A percentile compares a stretch with the other conserved stretches of the same genome.
Conservation (phyloP, 1,284 basidiomycete species). For the Ceraceosorus guamensis region DNA sequence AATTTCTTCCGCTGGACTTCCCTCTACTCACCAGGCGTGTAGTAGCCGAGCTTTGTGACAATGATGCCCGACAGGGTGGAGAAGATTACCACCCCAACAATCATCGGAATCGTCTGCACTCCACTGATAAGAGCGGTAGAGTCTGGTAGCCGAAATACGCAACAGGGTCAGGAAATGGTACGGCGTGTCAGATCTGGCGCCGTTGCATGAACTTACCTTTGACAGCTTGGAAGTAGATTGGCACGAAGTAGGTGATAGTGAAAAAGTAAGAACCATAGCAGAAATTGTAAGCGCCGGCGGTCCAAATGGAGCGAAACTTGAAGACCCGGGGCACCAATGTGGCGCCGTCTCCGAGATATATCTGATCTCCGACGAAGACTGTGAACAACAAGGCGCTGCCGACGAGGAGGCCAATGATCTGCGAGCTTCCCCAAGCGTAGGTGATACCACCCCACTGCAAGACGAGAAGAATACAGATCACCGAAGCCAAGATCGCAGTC, state of each 20-base stretch:
- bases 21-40: too few species aligned
- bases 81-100: slow-evolving; percentile 32
- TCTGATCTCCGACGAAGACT: slow-evolving; percentile 28
- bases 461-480: slow-evolving; percentile 44
- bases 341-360: slow-evolving; percentile 35
- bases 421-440: slow-evolving; percentile 29
- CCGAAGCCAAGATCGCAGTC: slow-evolving; percentile 25
- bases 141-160: too few species aligned
- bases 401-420: slow-evolving; percentile 40
- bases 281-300: slow-evolving; percentile 31
- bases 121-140: slow-evolving; percentile 35
- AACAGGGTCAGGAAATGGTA: too few species aligned
- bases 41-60: slow-evolving; percentile 23
- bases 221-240: slow-evolving; percentile 35
- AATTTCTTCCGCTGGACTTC: too few species aligned
- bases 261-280: slow-evolving; percentile 20
- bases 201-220: too few species aligned
- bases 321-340: slow-evolving; percentile 42
- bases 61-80: slow-evolving; percentile 30
- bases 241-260: slow-evolving; percentile 19
- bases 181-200: too few species aligned
- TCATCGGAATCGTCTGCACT: slow-evolving; percentile 39
- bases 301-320: slow-evolving; percentile 20
- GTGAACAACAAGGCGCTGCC: slow-evolving; percentile 21
- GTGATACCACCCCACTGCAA: slow-evolving; percentile 36